Evolutionary conservation across 306 rosid genomes (phyloP).

Genomic region (Delonix regia): DNA sequence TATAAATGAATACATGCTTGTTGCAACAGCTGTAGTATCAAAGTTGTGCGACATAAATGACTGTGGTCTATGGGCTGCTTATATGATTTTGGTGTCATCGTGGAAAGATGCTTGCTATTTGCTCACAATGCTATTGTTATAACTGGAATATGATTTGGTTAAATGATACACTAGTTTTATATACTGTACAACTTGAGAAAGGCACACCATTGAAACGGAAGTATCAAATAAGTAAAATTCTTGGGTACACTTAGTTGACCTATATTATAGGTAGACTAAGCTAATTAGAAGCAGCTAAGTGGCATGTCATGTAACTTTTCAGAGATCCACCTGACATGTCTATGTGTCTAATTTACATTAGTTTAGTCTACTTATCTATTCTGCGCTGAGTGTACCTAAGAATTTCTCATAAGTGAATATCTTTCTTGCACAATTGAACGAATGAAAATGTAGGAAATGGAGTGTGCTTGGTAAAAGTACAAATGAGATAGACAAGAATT

Average conservation of each 20-base stretch:
- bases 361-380: too few species aligned
- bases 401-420: not conserved
- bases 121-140: not conserved
- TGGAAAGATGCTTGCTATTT: not conserved
- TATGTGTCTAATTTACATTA: too few species aligned
- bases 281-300: too few species aligned
- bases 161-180: not conserved
- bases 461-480: not conserved
- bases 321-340: too few species aligned
- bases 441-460: not conserved
- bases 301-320: too few species aligned
- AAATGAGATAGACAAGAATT: not conserved
- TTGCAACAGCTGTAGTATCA: not conserved
- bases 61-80: not conserved
- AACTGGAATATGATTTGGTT: not conserved
- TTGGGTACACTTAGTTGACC: not conserved
- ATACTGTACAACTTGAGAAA: not conserved
- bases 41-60: not conserved
- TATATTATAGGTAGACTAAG: not conserved
- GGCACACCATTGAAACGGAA: not conserved
- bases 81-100: not conserved
- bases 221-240: not conserved
- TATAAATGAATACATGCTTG: not conserved
- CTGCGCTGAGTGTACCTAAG: not conserved
- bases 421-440: not conserved